phyloP scores from a whole-genome alignment of 345 rosid species.

The Gossypioides kirkii region DNA sequence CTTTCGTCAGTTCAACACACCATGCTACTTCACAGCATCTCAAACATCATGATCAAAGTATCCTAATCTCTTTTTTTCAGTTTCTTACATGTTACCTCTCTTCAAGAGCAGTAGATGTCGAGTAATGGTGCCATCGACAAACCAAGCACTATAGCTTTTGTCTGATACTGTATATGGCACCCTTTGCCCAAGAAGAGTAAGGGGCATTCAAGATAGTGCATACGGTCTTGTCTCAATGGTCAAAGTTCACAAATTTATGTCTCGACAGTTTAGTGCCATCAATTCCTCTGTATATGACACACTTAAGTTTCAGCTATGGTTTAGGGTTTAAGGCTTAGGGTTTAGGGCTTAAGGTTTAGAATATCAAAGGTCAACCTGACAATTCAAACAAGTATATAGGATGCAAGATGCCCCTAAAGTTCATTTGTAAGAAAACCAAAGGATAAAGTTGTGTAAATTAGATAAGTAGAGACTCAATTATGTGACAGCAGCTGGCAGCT shows the following conservation, averaged over 20 bases:
- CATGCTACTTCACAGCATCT: neutral
- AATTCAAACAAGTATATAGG: neutral
- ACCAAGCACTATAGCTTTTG: neutral
- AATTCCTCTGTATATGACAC: neutral
- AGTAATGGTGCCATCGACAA: neutral
- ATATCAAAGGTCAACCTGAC: neutral
- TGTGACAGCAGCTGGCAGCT: no score
- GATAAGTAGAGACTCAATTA: no score
- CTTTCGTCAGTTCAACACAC: neutral
- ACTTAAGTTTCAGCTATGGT: neutral
- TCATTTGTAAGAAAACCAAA: no score
- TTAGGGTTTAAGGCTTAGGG: no score
- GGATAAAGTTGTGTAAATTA: no score
- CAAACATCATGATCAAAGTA: neutral
- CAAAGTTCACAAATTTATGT: neutral
- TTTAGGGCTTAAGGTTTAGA: no score
- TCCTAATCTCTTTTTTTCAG: neutral
- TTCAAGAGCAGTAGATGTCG: neutral
- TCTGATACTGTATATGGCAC: neutral
- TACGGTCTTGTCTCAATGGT: neutral
- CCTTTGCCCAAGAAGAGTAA: no score
- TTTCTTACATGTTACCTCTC: neutral
- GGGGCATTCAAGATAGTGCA: neutral
- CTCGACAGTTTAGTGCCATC: neutral
- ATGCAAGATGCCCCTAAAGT: no score